Conservation (phyloP, 257 asterid species). For the Nicotiana otophora region DNA sequence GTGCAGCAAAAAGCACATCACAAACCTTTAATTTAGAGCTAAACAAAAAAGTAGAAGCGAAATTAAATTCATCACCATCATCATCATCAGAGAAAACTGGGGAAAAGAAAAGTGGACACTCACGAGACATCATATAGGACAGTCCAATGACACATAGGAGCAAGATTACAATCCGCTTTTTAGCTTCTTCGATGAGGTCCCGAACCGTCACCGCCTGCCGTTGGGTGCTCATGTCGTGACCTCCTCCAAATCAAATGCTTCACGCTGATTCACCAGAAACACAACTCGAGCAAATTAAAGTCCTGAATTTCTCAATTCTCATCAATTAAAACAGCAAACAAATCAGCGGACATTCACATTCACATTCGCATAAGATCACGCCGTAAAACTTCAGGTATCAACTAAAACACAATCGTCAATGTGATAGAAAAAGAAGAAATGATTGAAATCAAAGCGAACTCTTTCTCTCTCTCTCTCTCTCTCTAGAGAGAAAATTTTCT, state of each 20-base stretch:
- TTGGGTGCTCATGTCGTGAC: constrained; percentile 33
- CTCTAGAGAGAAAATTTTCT: not conserved
- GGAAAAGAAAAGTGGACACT: constrained; percentile 8
- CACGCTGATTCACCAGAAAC: not conserved
- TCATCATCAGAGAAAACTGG: not conserved
- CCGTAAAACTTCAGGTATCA: not conserved
- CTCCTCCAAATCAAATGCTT: constrained; percentile 11
- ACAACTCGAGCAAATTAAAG: not conserved
- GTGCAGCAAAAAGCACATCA: not conserved
- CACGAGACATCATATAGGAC: constrained; percentile 49
- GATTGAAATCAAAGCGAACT: not conserved
- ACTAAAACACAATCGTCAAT: not conserved
- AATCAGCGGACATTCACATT: not conserved
- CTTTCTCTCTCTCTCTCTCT: not conserved
- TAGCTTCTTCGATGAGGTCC: constrained; percentile 52
- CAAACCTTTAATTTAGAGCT: not conserved
- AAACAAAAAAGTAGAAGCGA: not conserved
- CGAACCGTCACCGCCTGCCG: constrained; percentile 26
- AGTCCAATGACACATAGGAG: constrained; percentile 43
- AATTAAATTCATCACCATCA: too few species aligned
- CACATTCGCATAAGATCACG: not conserved
- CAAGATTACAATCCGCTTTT: constrained; percentile 41
- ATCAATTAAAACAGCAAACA: constrained; percentile 2
- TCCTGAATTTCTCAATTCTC: not conserved
- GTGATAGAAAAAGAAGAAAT: not conserved